These are phyloP conservation scores for Fagopyrum tataricum DNA, from an alignment of 148 eudicot species.

Conservation along the genomic window DNA sequence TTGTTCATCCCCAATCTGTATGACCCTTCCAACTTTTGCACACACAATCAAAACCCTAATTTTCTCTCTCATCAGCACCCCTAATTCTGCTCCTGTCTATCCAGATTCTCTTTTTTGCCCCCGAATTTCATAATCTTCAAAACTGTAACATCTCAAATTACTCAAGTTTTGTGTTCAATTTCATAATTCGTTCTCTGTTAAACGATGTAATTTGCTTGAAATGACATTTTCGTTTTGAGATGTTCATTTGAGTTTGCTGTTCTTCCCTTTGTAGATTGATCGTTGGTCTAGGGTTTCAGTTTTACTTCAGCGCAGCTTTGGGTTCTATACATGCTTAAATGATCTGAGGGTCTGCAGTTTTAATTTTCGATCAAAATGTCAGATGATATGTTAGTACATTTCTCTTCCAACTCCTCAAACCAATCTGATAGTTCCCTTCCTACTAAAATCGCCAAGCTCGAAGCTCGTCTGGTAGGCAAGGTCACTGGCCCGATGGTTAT, in stretches of 20 bases:
- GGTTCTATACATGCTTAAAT: background rate
- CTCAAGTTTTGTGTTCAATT: background rate
- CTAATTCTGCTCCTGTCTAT: background rate
- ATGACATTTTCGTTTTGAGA: conserved; percentile 8
- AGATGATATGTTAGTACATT: conserved; percentile 73
- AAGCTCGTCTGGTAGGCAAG: conserved; percentile 92
- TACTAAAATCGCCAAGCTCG: conserved; percentile 79
- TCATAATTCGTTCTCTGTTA: background rate
- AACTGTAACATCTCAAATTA: background rate
- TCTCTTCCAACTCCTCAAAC: conserved; percentile 85
- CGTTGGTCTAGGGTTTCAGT: background rate
- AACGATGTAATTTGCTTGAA: background rate
- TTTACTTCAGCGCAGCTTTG: background rate
- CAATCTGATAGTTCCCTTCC: conserved; percentile 85
- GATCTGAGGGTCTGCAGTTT: conserved; percentile 7
- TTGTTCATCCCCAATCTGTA: background rate
- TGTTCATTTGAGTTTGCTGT: conserved; percentile 7
- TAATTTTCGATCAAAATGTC: conserved; percentile 35
- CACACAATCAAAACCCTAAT: background rate
- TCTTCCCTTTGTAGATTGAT: background rate
- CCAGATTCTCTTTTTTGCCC: background rate
- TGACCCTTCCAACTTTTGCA: background rate
- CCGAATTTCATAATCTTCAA: background rate
- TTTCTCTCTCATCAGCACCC: conserved; percentile 12
- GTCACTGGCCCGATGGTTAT: conserved; percentile 33